Conservation (phyloP, 1,139 yeast species). For the Geotrichum fermentans region DNA sequence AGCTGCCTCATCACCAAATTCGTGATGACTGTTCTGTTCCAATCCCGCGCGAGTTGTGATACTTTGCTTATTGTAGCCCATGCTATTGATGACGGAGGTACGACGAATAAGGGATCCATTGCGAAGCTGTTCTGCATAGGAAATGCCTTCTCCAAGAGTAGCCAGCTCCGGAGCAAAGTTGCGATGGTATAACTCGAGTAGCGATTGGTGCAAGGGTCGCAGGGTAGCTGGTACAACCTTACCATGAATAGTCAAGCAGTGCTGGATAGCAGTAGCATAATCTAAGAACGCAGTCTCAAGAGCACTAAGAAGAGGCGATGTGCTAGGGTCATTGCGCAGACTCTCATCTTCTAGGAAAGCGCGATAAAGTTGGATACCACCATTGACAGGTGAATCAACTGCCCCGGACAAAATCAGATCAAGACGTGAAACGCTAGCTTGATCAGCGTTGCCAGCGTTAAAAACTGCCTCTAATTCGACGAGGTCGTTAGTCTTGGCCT, state of each 20-base stretch:
- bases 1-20: conserved; percentile 13
- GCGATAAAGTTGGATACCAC: conserved; percentile 83
- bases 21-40: background rate
- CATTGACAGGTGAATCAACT: conserved; percentile 88
- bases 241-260: conserved; percentile 67
- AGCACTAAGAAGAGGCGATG: conserved; percentile 43
- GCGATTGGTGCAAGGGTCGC: conserved; percentile 59
- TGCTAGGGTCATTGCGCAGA: conserved; percentile 37
- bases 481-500: conserved; percentile 66
- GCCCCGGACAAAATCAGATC: conserved; percentile 82
- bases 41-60: background rate
- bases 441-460: conserved; percentile 50
- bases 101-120: conserved; percentile 17
- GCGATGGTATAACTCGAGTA: conserved; percentile 59
- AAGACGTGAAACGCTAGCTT: conserved; percentile 47
- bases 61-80: conserved; percentile 4
- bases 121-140: conserved; percentile 19
- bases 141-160: conserved; percentile 32
- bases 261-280: conserved; percentile 58
- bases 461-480: conserved; percentile 63
- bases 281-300: conserved; percentile 64
- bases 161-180: conserved; percentile 67
- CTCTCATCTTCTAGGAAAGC: conserved; percentile 52
- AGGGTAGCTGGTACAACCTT: conserved; percentile 54
- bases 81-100: conserved; percentile 11